Evolutionary conservation across 768 basidiomycete genomes (phyloP).

Genomic region (Trametes cubensis): DNA sequence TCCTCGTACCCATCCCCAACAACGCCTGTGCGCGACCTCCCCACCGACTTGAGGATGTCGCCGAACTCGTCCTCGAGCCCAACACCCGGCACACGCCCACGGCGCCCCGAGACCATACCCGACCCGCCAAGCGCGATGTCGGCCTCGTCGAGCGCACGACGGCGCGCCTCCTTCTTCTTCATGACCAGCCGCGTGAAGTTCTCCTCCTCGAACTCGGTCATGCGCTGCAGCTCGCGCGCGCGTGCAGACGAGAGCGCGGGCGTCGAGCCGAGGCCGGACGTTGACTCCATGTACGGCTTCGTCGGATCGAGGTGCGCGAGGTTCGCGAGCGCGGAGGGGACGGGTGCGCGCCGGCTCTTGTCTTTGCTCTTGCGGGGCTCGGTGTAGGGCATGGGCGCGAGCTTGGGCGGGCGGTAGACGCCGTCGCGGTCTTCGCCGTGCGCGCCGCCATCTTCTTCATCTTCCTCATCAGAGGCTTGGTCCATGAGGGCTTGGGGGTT

Average conservation of each 20-base stretch:
- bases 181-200: slow-evolving; percentile 90
- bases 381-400: slow-evolving; percentile 87
- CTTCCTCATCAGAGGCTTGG: slow-evolving; percentile 41
- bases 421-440: slow-evolving; percentile 41
- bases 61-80: slow-evolving; percentile 85
- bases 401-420: slow-evolving; percentile 82
- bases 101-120: slow-evolving; percentile 45
- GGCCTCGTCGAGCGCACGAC: slow-evolving; percentile 78
- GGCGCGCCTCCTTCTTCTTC: slow-evolving; percentile 82
- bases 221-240: slow-evolving; percentile 75
- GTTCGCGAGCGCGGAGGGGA: slow-evolving; percentile 65
- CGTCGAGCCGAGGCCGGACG: slow-evolving; percentile 69
- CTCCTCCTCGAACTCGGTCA: slow-evolving; percentile 91
- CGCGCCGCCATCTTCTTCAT: slow-evolving; percentile 27
- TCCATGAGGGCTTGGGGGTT: slow-evolving; percentile 77
- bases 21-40: slow-evolving; percentile 42
- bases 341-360: slow-evolving; percentile 52
- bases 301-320: slow-evolving; percentile 55
- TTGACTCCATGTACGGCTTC: slow-evolving; percentile 70
- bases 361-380: slow-evolving; percentile 55
- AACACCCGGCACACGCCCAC: slow-evolving; percentile 61
- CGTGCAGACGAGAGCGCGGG: slow-evolving; percentile 65
- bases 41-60: slow-evolving; percentile 71
- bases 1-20: slow-evolving; percentile 82
- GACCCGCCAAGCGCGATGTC: slow-evolving; percentile 85